Conservation (phyloP, 1,284 basidiomycete genomes). For the Leccinum subrobustum region DNA sequence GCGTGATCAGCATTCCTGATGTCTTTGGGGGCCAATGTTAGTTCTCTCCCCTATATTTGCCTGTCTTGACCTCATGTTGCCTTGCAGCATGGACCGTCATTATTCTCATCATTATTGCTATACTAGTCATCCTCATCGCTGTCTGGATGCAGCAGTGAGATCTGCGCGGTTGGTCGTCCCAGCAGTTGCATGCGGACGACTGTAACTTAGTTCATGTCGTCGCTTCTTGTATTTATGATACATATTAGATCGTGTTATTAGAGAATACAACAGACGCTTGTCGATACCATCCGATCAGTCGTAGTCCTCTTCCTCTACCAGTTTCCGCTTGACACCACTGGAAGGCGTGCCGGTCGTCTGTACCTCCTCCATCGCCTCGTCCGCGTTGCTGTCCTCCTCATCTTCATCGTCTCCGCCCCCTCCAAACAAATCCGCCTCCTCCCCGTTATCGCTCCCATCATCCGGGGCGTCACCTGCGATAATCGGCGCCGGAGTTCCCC, state of each 20-base stretch:
- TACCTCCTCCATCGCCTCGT: constrained; percentile 73
- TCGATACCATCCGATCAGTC: constrained; percentile 43
- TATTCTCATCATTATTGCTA: constrained; percentile 37
- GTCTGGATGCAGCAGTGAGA: constrained; percentile 29
- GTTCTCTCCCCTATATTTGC: constrained; percentile 25
- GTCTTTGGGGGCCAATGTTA: constrained; percentile 51
- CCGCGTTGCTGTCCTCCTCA: constrained; percentile 55
- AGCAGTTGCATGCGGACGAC: neutral
- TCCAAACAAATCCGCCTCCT: constrained; percentile 62
- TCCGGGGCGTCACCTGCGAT: constrained; percentile 44
- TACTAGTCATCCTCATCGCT: constrained; percentile 31
- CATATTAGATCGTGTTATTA: constrained; percentile 24
- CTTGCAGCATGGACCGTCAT: constrained; percentile 43
- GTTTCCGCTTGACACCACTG: constrained; percentile 71
- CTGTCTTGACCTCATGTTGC: constrained; percentile 9
- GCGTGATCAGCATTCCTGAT: constrained; percentile 77
- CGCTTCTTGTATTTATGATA: constrained; percentile 28
- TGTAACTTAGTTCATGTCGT: constrained; percentile 2
- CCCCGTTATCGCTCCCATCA: constrained; percentile 61
- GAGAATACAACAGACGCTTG: constrained; percentile 6
- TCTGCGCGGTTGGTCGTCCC: neutral
- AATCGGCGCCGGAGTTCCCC: constrained; percentile 39
- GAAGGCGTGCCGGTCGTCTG: constrained; percentile 48
- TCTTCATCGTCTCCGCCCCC: constrained; percentile 71
- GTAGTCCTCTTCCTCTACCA: constrained; percentile 84